phyloP scores from a whole-genome alignment of 2,329 filamentous ascomycete species.

The Epicoccum nigrum region DNA sequence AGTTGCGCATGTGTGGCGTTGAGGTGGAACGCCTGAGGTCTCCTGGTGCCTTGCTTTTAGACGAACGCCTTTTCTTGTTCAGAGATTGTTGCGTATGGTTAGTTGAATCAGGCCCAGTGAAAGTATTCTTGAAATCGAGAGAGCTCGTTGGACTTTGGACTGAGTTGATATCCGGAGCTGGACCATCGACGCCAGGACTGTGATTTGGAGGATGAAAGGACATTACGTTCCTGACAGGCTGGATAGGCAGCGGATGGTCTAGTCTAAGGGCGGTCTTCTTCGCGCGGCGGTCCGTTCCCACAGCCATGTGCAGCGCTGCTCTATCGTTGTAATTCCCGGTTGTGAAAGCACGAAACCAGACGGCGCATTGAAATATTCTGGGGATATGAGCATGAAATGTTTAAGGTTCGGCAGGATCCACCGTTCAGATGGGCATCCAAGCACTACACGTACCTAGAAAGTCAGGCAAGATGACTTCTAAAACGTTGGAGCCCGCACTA shows the following conservation, averaged over 20 bases:
- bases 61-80: slow-evolving; percentile 46
- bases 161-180: slow-evolving; percentile 30
- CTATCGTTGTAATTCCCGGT: slow-evolving; percentile 36
- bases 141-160: slow-evolving; percentile 31
- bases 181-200: slow-evolving; percentile 35
- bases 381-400: slow-evolving; percentile 37
- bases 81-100: slow-evolving; percentile 27
- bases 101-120: slow-evolving; percentile 25
- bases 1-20: slow-evolving; percentile 55
- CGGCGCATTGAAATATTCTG: slow-evolving; percentile 40
- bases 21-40: slow-evolving; percentile 53
- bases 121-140: slow-evolving; percentile 26
- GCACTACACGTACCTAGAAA: slow-evolving; percentile 37
- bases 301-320: slow-evolving; percentile 47
- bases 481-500: slow-evolving; percentile 48
- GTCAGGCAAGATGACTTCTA: slow-evolving; percentile 37
- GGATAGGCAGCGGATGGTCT: slow-evolving; percentile 42
- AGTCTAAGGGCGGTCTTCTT: slow-evolving; percentile 43
- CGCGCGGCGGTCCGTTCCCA: slow-evolving; percentile 44
- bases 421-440: slow-evolving; percentile 28
- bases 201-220: slow-evolving; percentile 41
- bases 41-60: slow-evolving; percentile 49
- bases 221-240: slow-evolving; percentile 43
- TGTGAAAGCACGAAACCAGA: slow-evolving; percentile 28
- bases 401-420: slow-evolving; percentile 32